Evolutionary conservation across 441 rosid species (phyloP).

Genomic region (Biscutella laevigata): DNA sequence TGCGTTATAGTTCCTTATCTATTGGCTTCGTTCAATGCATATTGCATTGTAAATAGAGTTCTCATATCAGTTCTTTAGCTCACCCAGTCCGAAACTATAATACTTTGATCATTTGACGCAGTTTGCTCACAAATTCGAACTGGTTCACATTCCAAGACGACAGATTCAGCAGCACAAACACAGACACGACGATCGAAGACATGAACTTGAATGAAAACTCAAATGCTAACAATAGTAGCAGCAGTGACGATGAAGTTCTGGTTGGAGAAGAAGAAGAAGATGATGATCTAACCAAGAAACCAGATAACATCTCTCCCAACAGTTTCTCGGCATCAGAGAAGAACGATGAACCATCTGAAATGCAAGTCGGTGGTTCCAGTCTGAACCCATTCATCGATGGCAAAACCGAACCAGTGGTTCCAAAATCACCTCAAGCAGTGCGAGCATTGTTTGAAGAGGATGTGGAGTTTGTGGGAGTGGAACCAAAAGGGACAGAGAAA

Average conservation of each 20-base stretch:
- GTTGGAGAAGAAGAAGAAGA: constrained; percentile 87
- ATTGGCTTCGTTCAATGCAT: too few species aligned
- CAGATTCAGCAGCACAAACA: constrained; percentile 27
- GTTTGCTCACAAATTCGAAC: constrained; percentile 85
- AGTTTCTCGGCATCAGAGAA: constrained; percentile 29
- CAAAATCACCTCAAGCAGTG: constrained; percentile 41
- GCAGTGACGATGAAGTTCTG: constrained; percentile 67
- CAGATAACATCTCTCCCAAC: constrained; percentile 14
- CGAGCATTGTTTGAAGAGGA: constrained; percentile 87
- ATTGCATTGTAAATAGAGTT: background rate
- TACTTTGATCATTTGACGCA: constrained; percentile 18
- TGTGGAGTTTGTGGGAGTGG: constrained; percentile 93
- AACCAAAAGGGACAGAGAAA: constrained; percentile 81
- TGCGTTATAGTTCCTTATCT: too few species aligned
- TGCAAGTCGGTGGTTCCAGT: constrained; percentile 50
- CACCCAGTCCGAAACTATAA: background rate
- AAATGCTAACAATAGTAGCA: constrained; percentile 43
- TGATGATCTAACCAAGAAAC: constrained; percentile 35
- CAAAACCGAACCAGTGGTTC: constrained; percentile 29
- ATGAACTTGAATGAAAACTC: constrained; percentile 38
- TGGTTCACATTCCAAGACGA: constrained; percentile 98
- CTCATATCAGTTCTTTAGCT: background rate
- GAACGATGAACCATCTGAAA: constrained; percentile 37
- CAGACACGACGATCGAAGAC: constrained; percentile 47
- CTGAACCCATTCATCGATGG: constrained; percentile 51